phyloP scores from a whole-genome alignment of 1,139 yeast genomes.

The Saccharomyces hybrid region DNA sequence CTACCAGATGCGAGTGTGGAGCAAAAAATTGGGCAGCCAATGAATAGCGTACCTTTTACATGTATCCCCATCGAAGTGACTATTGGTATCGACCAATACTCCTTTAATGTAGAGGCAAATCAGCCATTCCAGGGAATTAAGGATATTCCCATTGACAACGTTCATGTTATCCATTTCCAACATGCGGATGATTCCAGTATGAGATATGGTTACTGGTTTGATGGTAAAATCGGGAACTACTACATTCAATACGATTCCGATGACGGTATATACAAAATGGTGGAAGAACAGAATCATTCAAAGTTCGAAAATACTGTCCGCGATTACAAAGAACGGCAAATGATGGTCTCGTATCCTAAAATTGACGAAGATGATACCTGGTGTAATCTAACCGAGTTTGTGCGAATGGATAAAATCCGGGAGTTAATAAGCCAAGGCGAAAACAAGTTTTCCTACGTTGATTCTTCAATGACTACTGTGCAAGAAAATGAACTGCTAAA shows the following conservation, averaged over 20 bases:
- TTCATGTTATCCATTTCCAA: slow-evolving; percentile 27
- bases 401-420: slow-evolving; percentile 16
- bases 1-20: background rate
- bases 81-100: slow-evolving; percentile 24
- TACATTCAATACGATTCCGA: slow-evolving; percentile 14
- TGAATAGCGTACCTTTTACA: slow-evolving; percentile 14
- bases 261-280: slow-evolving; percentile 4
- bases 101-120: slow-evolving; percentile 19
- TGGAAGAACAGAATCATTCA: slow-evolving; percentile 9
- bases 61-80: slow-evolving; percentile 12
- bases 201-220: slow-evolving; percentile 30
- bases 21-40: background rate
- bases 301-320: slow-evolving; percentile 11
- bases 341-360: slow-evolving; percentile 20
- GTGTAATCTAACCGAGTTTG: slow-evolving; percentile 14
- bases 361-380: slow-evolving; percentile 19
- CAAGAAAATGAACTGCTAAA: slow-evolving; percentile 35
- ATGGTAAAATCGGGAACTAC: slow-evolving; percentile 4
- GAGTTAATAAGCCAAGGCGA: background rate
- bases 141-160: slow-evolving; percentile 16
- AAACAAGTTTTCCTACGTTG: slow-evolving; percentile 15
- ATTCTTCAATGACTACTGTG: slow-evolving; percentile 35
- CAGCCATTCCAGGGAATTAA: slow-evolving; percentile 25
- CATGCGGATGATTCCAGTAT: slow-evolving; percentile 12
- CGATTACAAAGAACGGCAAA: slow-evolving; percentile 7